Evolutionary conservation across 140 eudicot genomes (phyloP), one percentile per base, ranked within the genome.

Genomic region (Senecio squalidus): DNA sequence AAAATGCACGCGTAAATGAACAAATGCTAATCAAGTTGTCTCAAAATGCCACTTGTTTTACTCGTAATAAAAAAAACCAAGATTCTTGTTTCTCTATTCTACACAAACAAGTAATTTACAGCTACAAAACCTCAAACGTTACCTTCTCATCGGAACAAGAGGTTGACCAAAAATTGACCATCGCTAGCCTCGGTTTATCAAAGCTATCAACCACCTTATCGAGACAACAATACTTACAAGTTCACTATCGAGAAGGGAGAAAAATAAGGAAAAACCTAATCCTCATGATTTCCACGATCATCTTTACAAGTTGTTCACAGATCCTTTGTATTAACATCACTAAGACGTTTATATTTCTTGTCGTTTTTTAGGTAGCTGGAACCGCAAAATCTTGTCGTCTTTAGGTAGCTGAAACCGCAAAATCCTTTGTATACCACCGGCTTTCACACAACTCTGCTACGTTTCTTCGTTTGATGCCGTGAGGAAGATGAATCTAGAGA

Each of bases 401-500:
- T 60, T 26, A 14, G 40, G 40, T 45, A 27, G 30, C 51, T 16
- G 50, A 20, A 47, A 18, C 52, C 60, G 56, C 58, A 55, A 45
- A 26, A 55, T 41, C 25, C 39, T 48, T 72, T 28, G n/a, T 15
- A 61, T 25, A 15, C 16, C 52, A 11, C 23, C 20, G 28, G 3
- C 28, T 30, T 20, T 67, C 64, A 71, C 26, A 45, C 52, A 36
- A 75, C 62, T n/a, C 67, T 56, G 40, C 70, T 69, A 11, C 68
- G 65, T 40, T 77, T 74, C 62, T 36, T 62, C 23, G 51, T 76
- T 11, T 77, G 75, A 41, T 50, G 78, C 18, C 69, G 63, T 39
- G 55, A 40, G 17, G 77, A 70, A 54, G 75, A 66, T 11, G 66
- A 36, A 41, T 79, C 69, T 16, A 48, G 64, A 21, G 84, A 26